A percentile compares a stretch with the other conserved stretches of the same genome.
phyloP scores from a whole-genome alignment of 495 filamentous ascomycete species.

The Tricharina praecox region DNA sequence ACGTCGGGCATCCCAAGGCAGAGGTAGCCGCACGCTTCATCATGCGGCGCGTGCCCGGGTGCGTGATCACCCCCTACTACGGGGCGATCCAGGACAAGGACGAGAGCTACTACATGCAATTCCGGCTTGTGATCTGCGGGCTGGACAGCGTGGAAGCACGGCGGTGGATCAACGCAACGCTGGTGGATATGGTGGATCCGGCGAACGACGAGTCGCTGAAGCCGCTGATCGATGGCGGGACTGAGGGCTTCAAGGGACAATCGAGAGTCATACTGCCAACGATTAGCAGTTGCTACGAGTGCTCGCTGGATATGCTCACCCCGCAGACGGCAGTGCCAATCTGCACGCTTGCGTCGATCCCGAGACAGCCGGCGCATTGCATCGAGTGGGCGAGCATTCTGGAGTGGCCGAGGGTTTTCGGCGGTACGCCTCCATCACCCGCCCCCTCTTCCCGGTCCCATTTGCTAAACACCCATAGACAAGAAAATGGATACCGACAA shows the following conservation, averaged over 20 bases:
- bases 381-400: constrained; percentile 98
- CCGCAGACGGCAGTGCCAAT: constrained; percentile 85
- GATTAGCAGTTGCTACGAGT: constrained; percentile 90
- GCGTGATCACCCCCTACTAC: constrained; percentile 83
- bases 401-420: constrained; percentile 41
- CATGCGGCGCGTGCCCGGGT: constrained; percentile 68
- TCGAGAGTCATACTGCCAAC: constrained; percentile 83
- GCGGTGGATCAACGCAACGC: constrained; percentile 91
- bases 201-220: constrained; percentile 63
- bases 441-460: neutral
- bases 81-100: constrained; percentile 95
- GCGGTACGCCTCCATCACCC: constrained; percentile 10
- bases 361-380: constrained; percentile 92
- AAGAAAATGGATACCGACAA: constrained; percentile 81
- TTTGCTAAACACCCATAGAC: constrained; percentile 27
- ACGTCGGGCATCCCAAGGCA: constrained; percentile 89
- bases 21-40: constrained; percentile 85
- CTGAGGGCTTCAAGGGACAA: constrained; percentile 97
- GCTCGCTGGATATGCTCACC: constrained; percentile 94
- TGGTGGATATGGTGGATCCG: constrained; percentile 72
- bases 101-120: constrained; percentile 95
- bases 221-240: constrained; percentile 89
- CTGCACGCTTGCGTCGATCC: constrained; percentile 92
- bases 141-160: constrained; percentile 93
- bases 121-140: constrained; percentile 85